Conservation (phyloP, 495 filamentous ascomycete species). For the Massariosphaeria phaeospora region DNA sequence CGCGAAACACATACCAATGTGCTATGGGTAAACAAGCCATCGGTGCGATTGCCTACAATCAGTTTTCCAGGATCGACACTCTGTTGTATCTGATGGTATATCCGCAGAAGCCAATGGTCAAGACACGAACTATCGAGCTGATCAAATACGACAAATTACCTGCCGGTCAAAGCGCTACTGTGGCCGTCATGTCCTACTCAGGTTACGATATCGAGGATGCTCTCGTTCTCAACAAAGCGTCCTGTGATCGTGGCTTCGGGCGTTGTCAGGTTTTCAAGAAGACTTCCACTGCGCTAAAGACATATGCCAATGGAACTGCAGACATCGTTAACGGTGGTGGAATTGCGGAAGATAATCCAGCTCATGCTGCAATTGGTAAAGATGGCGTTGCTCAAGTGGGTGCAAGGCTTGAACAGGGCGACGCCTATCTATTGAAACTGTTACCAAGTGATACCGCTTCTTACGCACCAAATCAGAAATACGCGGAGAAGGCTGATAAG, state of each 20-base stretch:
- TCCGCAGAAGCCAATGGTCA: slow-evolving; percentile 95
- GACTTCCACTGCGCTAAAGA: slow-evolving; percentile 42
- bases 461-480: slow-evolving; percentile 38
- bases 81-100: slow-evolving; percentile 96
- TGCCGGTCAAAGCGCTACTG: slow-evolving; percentile 91
- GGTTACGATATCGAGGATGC: slow-evolving; percentile 99
- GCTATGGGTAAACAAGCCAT: slow-evolving; percentile 99
- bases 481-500: slow-evolving; percentile 63
- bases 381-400: slow-evolving; percentile 86
- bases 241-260: slow-evolving; percentile 87
- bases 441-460: slow-evolving; percentile 63
- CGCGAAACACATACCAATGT: slow-evolving; percentile 98
- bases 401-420: slow-evolving; percentile 61
- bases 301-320: slow-evolving; percentile 71
- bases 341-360: slow-evolving; percentile 53
- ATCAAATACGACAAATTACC: slow-evolving; percentile 97
- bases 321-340: slow-evolving; percentile 65
- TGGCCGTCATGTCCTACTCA: slow-evolving; percentile 98
- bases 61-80: slow-evolving; percentile 92
- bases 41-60: slow-evolving; percentile 94
- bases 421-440: slow-evolving; percentile 85
- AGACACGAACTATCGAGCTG: slow-evolving; percentile 91
- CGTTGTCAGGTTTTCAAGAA: slow-evolving; percentile 88
- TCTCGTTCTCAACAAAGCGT: slow-evolving; percentile 92
- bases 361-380: slow-evolving; percentile 67